Base-by-base conservation (phyloP, 495 filamentous ascomycete species). In the Antarctomyces pellizariae region DNA sequence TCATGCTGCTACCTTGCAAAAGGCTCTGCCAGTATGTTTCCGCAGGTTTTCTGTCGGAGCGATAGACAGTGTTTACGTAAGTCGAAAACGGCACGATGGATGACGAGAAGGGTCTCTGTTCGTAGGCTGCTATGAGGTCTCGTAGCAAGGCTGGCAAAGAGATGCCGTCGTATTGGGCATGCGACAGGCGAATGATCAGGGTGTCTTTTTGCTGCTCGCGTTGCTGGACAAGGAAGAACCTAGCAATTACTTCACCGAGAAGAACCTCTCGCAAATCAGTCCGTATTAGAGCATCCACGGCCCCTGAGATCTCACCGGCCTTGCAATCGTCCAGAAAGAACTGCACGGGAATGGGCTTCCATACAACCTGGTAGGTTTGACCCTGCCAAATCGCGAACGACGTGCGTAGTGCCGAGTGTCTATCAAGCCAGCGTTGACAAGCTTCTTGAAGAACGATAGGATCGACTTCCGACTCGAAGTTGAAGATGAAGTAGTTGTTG, bases 91-190 rank as follows among this genome's bases (percentile, higher is more conserved):
- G 59, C 1, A 50, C 42, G 4, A 66, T 39, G 3, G 45, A 33
- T n/a, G n/a, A n/a, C n/a, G n/a, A n/a, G n/a, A n/a, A n/a, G n/a
- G n/a, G n/a, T 18, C 49, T 44, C n/a, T 57, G 57, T 25, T 56
- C 46, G 38, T 69, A 74, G 0, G 50, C 50, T 11, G 50, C 47
- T 19, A 59, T 49, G 16, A 67, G 53, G 6, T 66, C 62, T 3
- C 49, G 36, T 28, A 75, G 54, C 10, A 77, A 59, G 17, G 53
- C 53, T 0, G 71, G 59, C 3, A 80, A 53, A 37, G 62, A 76
- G 1, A 76, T 57, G 18, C 69, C 74, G 35, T 78, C 74, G 37
- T 72, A 80, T 30, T 78, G 74, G 0, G 74, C 68, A 41, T 80
- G 74, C 0, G 70, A 76, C 3, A 78, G 54, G 3, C 70, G 57